Evolutionary conservation across 768 basidiomycete species (phyloP), one percentile per base, ranked within the genome.

Genomic region (Chalciporus chontae): DNA sequence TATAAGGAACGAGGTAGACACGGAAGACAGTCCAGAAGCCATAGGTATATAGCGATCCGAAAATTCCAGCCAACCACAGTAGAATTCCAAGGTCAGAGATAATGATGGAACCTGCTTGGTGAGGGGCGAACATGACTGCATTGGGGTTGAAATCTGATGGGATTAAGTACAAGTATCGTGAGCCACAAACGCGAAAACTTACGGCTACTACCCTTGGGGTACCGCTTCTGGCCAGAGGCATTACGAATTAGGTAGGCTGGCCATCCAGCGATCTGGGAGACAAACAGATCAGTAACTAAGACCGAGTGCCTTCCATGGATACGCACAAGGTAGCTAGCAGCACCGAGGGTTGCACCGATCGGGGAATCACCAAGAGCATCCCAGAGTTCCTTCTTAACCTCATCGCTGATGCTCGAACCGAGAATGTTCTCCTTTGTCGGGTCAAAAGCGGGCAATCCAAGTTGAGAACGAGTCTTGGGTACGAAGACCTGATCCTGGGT

Each of bases 401-500:
- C 80, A 40, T 80, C 75, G 11, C 80, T 67, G 7, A 91, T 79
- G 48, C 78, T 81, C 11, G 81, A 76, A 32, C 89, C 90, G 42
- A 75, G 66, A 31, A 77, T 61, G 55, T 85, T 81, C 64, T 88
- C 88, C 40, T 79, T 69, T n/a, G 78, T 73, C 10, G 83, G 77
- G 61, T 94, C 75, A 57, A 92, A 75, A 38, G 78, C 66, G 29
- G 84, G 83, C 84, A 73, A 37, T 23, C 83, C 81, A 18, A 79
- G 69, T 32, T 88, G 73, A 11, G 85, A 83, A 40, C 93, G 86
- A n/a, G 95, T 94, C 58, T 79, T 71, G 43, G 95, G 95, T 3
- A 98, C 93, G 60, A 91, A 96, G 51, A 97, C 95, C 65, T 98
- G 94, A 59, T 97, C 95, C 57, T 94, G 84, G 26, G 87, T 89